phyloP scores from a whole-genome alignment of 2,329 filamentous ascomycete species.

The Clonostachys byssicola region DNA sequence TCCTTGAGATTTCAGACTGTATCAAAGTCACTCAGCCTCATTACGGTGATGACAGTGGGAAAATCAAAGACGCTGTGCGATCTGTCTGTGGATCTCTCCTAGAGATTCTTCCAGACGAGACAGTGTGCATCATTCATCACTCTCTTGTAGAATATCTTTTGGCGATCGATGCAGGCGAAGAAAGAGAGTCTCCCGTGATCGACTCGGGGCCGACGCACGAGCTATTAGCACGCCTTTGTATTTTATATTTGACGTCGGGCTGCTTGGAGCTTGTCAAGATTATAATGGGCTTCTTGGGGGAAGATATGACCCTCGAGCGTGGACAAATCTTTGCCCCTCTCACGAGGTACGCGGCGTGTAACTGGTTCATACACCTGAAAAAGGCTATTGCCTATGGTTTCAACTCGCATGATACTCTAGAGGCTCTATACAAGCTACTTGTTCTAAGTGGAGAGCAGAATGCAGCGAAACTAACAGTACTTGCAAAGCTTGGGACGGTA shows the following conservation, averaged over 20 bases:
- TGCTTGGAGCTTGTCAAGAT: not conserved
- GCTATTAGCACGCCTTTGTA: not conserved
- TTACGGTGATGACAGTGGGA: slow-evolving; percentile 8
- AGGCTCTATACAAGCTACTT: too few species aligned
- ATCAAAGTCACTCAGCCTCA: slow-evolving; percentile 8
- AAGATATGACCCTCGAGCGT: too few species aligned
- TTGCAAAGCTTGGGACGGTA: too few species aligned
- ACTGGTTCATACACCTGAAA: not conserved
- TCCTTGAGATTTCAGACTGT: slow-evolving; percentile 32
- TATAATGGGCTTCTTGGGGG: too few species aligned
- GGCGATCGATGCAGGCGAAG: not conserved
- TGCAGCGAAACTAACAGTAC: too few species aligned
- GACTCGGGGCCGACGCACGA: not conserved
- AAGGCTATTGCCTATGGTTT: not conserved
- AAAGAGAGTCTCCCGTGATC: not conserved
- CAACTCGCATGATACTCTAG: too few species aligned
- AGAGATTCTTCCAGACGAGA: slow-evolving; percentile 38
- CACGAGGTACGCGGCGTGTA: not conserved
- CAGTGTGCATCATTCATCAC: slow-evolving; percentile 38
- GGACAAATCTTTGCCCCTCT: not conserved
- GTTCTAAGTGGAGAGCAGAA: too few species aligned
- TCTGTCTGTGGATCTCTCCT: slow-evolving; percentile 34
- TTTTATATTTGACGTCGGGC: not conserved
- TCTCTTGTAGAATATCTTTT: slow-evolving; percentile 41
- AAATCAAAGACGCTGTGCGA: slow-evolving; percentile 29